Evolutionary conservation across 164 flowering plant species (phyloP), one percentile per base, ranked within the genome.

Genomic region (Magnolia changhungtana): DNA sequence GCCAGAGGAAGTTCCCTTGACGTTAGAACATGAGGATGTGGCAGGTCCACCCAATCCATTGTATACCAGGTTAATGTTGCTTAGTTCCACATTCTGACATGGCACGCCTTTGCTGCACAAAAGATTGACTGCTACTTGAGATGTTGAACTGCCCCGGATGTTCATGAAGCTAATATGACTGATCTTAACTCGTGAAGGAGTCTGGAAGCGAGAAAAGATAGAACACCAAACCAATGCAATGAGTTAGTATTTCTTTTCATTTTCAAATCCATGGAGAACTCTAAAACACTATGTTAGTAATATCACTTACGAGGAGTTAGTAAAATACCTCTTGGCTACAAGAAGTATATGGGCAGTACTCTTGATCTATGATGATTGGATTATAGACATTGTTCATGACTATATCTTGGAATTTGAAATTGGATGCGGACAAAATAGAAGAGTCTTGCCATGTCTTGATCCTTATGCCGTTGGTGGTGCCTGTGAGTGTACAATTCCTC

Each of bases 331-430:
- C 45, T 72, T 52, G 31, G 14, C 50, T 29, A 49, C 74, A 72
- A n/a, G 31, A 55, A 58, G 45, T 11, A 7, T 10, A 27, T 3
- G 77, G 72, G 77, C 87, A 85, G 45, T 92, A 92, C 5, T 83
- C 73, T 72, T 92, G 97, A 75, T 89, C 91, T 1, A 92, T 86
- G 81, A 90, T 80, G 78, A 91, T 86, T 24, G 94, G 93, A 29
- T 89, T 87, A 7, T 75, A 11, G 7, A 92, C 96, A 21, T 70
- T 20, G 1, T 85, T 73, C 87, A 90, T 83, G 20, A 78, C 59
- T 11, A 91, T 70, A 58, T 86, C 82, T 63, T 89, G 84, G 21
- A 81, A 90, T 16, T 69, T 52, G 50, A 91, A 86, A 78, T 59
- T 45, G 0, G 80, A 37, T 20, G 92, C 89, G 10, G 63, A 18